Evolutionary conservation across 2,329 filamentous ascomycete species (phyloP).

Genomic region (Calycina herbarum): DNA sequence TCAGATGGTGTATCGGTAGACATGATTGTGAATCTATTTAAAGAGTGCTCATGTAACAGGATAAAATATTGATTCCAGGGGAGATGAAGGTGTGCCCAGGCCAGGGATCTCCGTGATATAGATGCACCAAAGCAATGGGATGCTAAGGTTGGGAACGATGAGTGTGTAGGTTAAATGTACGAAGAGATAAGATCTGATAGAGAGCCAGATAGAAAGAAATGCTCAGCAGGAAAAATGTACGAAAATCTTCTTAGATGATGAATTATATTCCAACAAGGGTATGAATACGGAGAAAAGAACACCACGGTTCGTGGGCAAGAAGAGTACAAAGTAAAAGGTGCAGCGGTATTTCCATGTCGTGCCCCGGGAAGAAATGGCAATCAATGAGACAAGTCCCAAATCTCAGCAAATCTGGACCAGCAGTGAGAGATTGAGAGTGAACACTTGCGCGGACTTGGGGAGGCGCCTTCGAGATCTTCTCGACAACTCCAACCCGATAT

Average conservation of each 20-base stretch:
- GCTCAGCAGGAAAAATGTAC: background rate
- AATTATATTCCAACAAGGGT: too few species aligned
- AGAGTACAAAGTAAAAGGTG: too few species aligned
- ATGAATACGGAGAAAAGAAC: too few species aligned
- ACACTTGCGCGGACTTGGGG: background rate
- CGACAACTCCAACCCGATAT: too few species aligned
- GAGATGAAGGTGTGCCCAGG: background rate
- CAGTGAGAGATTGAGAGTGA: background rate
- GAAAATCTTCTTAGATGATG: too few species aligned
- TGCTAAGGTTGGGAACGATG: background rate
- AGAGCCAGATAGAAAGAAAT: background rate
- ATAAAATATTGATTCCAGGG: background rate
- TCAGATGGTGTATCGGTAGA: conserved; percentile 15
- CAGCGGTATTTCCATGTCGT: too few species aligned
- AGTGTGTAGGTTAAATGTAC: background rate
- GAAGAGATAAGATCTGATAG: background rate
- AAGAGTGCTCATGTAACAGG: background rate
- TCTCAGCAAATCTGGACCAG: background rate
- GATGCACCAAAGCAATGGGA: background rate
- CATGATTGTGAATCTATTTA: conserved; percentile 10
- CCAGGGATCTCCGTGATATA: background rate
- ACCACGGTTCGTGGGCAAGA: too few species aligned
- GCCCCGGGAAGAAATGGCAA: too few species aligned
- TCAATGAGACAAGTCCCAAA: background rate
- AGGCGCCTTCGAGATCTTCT: background rate